Evolutionary conservation across 495 filamentous ascomycete species (phyloP).

Genomic region (Niebla homalea): DNA sequence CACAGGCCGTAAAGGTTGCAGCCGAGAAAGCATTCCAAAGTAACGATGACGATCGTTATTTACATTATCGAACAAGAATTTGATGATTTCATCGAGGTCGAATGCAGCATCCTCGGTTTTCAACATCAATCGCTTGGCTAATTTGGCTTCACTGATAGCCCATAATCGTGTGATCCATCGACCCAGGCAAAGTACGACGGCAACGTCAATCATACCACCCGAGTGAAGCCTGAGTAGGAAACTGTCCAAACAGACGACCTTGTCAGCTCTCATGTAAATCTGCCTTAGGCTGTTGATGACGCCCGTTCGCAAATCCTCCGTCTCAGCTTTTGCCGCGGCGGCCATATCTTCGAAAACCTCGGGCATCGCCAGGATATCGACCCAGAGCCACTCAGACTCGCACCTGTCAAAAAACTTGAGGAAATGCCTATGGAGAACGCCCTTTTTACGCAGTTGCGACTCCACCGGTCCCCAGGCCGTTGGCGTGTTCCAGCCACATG

Average conservation of each 20-base stretch:
- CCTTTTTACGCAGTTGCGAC: background rate
- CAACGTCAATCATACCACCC: conserved; percentile 1
- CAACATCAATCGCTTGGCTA: background rate
- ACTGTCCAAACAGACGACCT: conserved; percentile 4
- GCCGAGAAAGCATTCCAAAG: background rate
- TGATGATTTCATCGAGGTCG: conserved; percentile 5
- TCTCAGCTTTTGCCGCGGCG: background rate
- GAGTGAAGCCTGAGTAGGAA: background rate
- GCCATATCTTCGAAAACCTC: conserved; percentile 8
- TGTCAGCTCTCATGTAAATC: conserved; percentile 4
- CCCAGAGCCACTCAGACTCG: conserved; percentile 8
- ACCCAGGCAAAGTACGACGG: conserved; percentile 1
- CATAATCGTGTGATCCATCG: conserved; percentile 3
- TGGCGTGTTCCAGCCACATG: background rate
- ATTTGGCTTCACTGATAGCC: conserved; percentile 1
- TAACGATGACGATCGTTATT: conserved; percentile 5
- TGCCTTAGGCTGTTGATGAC: conserved; percentile 1
- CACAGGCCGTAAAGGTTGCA: background rate
- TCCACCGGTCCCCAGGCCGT: background rate
- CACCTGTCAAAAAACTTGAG: background rate
- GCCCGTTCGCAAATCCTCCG: background rate
- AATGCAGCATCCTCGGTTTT: conserved; percentile 7
- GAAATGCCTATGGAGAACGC: background rate
- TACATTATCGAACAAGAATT: background rate
- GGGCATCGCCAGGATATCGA: conserved; percentile 8